Evolutionary conservation across 768 basidiomycete genomes (phyloP).

Genomic region (Leucosporidium creatinivorum): DNA sequence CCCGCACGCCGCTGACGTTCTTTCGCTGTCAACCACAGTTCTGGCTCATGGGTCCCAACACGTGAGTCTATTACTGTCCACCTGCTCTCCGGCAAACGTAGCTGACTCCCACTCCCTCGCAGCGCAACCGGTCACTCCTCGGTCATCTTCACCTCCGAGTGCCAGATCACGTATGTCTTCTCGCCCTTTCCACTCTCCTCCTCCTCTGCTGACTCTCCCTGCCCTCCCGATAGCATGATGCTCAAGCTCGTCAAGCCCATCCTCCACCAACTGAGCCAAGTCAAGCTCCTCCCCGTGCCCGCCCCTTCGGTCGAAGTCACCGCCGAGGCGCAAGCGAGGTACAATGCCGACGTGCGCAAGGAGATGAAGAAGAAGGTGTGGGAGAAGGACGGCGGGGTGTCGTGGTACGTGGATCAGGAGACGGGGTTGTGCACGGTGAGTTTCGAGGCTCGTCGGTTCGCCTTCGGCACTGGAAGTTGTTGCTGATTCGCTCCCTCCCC

Average conservation of each 20-base stretch:
- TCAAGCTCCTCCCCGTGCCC: background rate
- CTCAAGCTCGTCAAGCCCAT: conserved; percentile 27
- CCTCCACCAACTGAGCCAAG: conserved; percentile 6
- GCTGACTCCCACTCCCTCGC: background rate
- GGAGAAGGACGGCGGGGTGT: conserved; percentile 27
- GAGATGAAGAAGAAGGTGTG: conserved; percentile 30
- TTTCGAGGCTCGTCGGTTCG: background rate
- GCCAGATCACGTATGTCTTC: conserved; percentile 18
- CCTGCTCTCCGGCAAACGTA: background rate
- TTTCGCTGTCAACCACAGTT: conserved; percentile 2
- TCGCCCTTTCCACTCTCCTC: background rate
- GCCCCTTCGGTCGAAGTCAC: conserved; percentile 33
- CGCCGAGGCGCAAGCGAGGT: conserved; percentile 21
- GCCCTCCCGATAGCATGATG: conserved; percentile 3
- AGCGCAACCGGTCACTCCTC: conserved; percentile 34
- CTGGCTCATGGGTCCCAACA: conserved; percentile 36
- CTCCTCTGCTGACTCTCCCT: background rate
- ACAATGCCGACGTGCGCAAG: conserved; percentile 15
- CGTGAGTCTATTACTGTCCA: background rate
- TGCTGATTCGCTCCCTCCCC: background rate
- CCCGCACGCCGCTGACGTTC: background rate
- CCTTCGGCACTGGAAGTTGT: background rate
- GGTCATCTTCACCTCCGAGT: conserved; percentile 34
- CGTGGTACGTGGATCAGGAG: conserved; percentile 30
- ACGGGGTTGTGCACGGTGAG: conserved; percentile 21